These are phyloP conservation scores for Ananas comosus DNA, from an alignment of 176 grass and related monocot genomes.

Conservation along the genomic window DNA sequence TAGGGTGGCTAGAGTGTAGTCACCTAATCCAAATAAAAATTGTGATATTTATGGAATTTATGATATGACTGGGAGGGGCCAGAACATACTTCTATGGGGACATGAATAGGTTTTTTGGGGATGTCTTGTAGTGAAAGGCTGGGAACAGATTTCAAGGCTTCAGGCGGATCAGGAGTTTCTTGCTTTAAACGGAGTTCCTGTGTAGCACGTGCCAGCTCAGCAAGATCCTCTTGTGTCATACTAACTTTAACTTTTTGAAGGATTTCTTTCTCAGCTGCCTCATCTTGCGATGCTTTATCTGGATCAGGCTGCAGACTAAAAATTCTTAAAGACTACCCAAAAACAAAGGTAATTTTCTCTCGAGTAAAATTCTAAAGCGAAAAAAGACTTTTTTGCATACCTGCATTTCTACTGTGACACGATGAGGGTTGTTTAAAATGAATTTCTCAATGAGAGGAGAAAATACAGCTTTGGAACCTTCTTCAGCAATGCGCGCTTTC, in stretches of 20 bases:
- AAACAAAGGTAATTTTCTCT: constrained; percentile 3
- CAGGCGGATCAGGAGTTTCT: constrained; percentile 93
- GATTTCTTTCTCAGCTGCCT: constrained; percentile 77
- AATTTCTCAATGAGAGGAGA: constrained; percentile 74
- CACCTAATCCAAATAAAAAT: too few species aligned
- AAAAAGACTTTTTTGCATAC: constrained; percentile 19
- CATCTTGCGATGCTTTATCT: constrained; percentile 76
- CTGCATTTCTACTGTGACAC: constrained; percentile 93
- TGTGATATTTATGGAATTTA: neutral
- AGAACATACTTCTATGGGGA: constrained; percentile 73
- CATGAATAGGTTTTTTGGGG: constrained; percentile 68
- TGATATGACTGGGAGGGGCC: neutral
- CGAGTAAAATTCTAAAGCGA: constrained; percentile 5
- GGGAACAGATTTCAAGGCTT: constrained; percentile 88
- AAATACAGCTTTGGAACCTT: constrained; percentile 92
- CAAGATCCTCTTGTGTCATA: constrained; percentile 90
- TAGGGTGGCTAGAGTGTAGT: too few species aligned
- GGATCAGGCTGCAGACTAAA: constrained; percentile 67
- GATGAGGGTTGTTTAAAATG: constrained; percentile 78
- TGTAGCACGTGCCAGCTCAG: constrained; percentile 74
- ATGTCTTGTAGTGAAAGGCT: constrained; percentile 84
- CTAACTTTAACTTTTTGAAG: constrained; percentile 64
- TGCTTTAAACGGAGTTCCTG: constrained; percentile 86
- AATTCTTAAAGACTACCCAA: constrained; percentile 2
- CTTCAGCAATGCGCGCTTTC: constrained; percentile 70